These are phyloP conservation scores for Diaporthe eres DNA, from an alignment of 2,329 filamentous ascomycete genomes.

Conservation along the genomic window DNA sequence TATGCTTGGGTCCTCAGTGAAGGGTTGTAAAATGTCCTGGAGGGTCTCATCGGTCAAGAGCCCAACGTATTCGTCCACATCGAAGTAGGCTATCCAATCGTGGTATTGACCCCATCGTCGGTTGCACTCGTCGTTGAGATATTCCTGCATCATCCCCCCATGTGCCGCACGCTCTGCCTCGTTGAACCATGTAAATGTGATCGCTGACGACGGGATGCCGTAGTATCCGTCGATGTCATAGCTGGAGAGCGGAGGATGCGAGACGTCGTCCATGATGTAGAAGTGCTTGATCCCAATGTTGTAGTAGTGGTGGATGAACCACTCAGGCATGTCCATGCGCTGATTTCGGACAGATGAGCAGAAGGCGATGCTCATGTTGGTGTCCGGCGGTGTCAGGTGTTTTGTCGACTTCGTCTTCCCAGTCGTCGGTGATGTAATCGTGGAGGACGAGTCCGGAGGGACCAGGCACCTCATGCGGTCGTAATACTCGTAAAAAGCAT, in stretches of 20 bases:
- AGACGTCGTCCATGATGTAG: conserved; percentile 44
- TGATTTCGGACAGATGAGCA: conserved; percentile 40
- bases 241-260: conserved; percentile 38
- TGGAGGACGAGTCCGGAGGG: conserved; percentile 1
- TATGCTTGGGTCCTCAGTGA: conserved; percentile 45
- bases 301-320: conserved; percentile 42
- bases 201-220: conserved; percentile 22
- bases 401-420: neutral
- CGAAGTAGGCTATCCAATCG: conserved; percentile 51
- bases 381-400: neutral
- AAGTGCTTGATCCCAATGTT: conserved; percentile 43
- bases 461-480: conserved; percentile 18
- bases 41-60: conserved; percentile 45
- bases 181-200: conserved; percentile 2
- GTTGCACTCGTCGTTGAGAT: conserved; percentile 30
- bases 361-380: conserved; percentile 31
- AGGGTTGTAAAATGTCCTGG: conserved; percentile 45
- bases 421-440: neutral
- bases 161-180: conserved; percentile 12
- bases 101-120: conserved; percentile 45
- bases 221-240: conserved; percentile 23
- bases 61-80: conserved; percentile 53
- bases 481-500: conserved; percentile 10
- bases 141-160: conserved; percentile 20
- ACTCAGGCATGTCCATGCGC: conserved; percentile 41